Evolutionary conservation across 2,329 filamentous ascomycete genomes (phyloP).

Genomic region (Cadophora sp.): DNA sequence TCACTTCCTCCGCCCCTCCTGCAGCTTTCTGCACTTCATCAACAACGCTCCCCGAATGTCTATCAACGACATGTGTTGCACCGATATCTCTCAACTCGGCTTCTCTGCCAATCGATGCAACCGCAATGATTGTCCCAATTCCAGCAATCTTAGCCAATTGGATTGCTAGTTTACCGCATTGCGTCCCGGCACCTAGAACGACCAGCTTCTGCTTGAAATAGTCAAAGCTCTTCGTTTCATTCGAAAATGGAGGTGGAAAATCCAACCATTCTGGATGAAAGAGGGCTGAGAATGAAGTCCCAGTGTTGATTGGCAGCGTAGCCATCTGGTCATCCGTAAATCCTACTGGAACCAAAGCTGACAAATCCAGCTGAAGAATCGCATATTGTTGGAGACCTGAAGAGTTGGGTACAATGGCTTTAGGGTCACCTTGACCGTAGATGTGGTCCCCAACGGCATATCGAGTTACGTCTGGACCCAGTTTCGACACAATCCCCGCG

Average conservation of each 20-base stretch:
- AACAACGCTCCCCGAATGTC: slow-evolving; percentile 35
- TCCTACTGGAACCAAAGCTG: slow-evolving; percentile 46
- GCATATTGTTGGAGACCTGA: slow-evolving; percentile 50
- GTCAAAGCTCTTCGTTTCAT: slow-evolving; percentile 32
- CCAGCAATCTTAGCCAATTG: slow-evolving; percentile 47
- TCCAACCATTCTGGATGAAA: slow-evolving; percentile 43
- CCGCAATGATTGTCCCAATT: slow-evolving; percentile 50
- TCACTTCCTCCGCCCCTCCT: slow-evolving; percentile 48
- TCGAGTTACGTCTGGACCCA: slow-evolving; percentile 35
- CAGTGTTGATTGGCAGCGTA: slow-evolving; percentile 47
- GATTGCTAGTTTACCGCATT: slow-evolving; percentile 45
- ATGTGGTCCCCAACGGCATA: slow-evolving; percentile 45
- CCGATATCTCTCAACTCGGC: slow-evolving; percentile 46
- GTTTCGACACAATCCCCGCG: slow-evolving; percentile 45
- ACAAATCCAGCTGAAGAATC: slow-evolving; percentile 42
- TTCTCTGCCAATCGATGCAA: slow-evolving; percentile 38
- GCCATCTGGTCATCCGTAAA: slow-evolving; percentile 48
- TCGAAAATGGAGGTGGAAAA: slow-evolving; percentile 39
- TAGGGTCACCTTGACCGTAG: slow-evolving; percentile 21
- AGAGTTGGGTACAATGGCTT: slow-evolving; percentile 3
- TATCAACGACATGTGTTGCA: slow-evolving; percentile 52
- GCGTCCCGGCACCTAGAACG: slow-evolving; percentile 48
- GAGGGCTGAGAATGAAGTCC: slow-evolving; percentile 28
- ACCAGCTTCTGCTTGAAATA: slow-evolving; percentile 39
- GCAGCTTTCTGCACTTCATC: slow-evolving; percentile 46